Evolutionary conservation across 2,329 filamentous ascomycete species (phyloP).

Genomic region (Clarireedia hainanense): DNA sequence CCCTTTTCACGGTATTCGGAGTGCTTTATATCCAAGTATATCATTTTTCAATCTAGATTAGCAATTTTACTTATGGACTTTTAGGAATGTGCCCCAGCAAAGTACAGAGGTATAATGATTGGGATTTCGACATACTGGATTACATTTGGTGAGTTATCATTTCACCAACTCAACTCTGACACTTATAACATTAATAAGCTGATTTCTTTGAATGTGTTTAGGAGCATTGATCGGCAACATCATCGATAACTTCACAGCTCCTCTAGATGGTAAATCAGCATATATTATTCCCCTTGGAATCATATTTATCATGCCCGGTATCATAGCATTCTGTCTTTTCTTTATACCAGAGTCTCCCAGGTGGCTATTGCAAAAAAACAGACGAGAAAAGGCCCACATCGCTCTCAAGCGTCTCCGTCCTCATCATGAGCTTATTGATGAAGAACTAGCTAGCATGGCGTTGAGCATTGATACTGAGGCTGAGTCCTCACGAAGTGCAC

Average conservation of each 20-base stretch:
- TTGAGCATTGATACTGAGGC: conserved; percentile 26
- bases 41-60: background rate
- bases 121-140: conserved; percentile 17
- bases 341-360: conserved; percentile 28
- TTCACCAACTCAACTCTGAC: background rate
- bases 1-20: background rate
- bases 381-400: conserved; percentile 25
- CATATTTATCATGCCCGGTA: conserved; percentile 24
- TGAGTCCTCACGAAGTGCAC: conserved; percentile 20
- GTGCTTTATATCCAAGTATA: background rate
- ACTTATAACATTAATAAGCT: background rate
- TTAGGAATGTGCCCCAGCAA: background rate
- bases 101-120: conserved; percentile 31
- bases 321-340: conserved; percentile 22
- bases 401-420: conserved; percentile 27
- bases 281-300: conserved; percentile 31
- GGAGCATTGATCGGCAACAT: conserved; percentile 42
- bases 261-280: conserved; percentile 20
- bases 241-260: conserved; percentile 42
- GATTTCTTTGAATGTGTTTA: conserved; percentile 17
- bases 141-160: background rate
- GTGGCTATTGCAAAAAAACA: conserved; percentile 22
- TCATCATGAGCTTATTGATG: conserved; percentile 24
- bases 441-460: conserved; percentile 27
- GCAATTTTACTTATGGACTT: conserved; percentile 32